Percentiles rank a stretch among this genome's conserved stretches.
Conservation (phyloP, 2,329 filamentous ascomycete genomes). For the Colletotrichum costaricense region DNA sequence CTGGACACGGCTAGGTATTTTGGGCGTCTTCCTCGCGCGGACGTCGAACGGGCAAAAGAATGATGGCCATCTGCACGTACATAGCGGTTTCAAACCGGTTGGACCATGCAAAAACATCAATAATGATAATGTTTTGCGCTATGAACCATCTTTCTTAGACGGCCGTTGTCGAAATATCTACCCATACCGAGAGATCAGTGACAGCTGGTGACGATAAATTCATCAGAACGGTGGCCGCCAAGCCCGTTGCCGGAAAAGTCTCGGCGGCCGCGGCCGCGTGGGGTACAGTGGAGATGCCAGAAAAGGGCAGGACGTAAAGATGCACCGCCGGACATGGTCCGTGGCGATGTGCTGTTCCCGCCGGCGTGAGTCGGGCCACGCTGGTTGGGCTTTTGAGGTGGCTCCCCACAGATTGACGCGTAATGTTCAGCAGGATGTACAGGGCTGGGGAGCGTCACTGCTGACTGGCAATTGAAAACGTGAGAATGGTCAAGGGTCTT, state of each 20-base stretch:
- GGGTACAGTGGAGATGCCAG: background rate
- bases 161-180: background rate
- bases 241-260: slow-evolving; percentile 20
- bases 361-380: slow-evolving; percentile 5
- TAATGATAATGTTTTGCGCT: slow-evolving; percentile 34
- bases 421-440: slow-evolving; percentile 22
- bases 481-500: background rate
- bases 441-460: slow-evolving; percentile 4
- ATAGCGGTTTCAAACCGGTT: slow-evolving; percentile 7
- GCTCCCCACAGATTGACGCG: slow-evolving; percentile 29
- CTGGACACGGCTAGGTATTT: background rate
- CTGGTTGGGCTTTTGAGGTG: slow-evolving; percentile 8
- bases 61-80: slow-evolving; percentile 4
- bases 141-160: background rate
- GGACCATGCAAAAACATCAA: background rate
- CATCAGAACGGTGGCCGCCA: slow-evolving; percentile 12
- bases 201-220: background rate
- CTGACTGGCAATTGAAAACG: background rate
- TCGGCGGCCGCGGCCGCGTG: slow-evolving; percentile 11
- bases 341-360: slow-evolving; percentile 6
- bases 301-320: background rate
- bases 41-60: background rate
- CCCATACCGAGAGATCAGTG: background rate
- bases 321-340: slow-evolving; percentile 18
- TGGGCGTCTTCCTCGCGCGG: background rate